Percentiles rank a stretch among this genome's conserved stretches.
These are phyloP conservation scores for Hymenoscyphus salicellus DNA, from an alignment of 2,329 filamentous ascomycete genomes.

Conservation along the genomic window DNA sequence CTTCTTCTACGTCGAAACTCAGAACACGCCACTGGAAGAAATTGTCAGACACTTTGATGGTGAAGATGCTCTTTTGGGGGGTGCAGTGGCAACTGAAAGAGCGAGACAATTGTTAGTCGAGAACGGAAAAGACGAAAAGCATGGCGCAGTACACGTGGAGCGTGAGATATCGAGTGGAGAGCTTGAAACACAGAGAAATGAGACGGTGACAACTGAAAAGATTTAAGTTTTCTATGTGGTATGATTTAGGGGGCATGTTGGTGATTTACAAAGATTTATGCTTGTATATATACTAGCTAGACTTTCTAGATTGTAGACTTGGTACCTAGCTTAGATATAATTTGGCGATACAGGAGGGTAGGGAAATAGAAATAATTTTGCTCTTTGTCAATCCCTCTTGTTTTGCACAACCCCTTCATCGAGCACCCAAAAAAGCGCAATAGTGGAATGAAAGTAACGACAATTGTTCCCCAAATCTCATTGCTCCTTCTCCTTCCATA, in stretches of 20 bases:
- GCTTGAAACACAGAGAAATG: not conserved
- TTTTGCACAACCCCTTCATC: too few species aligned
- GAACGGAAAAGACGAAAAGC: constrained; percentile 10
- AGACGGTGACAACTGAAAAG: not conserved
- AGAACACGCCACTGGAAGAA: constrained; percentile 44
- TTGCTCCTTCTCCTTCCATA: too few species aligned
- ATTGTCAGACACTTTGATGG: constrained; percentile 46
- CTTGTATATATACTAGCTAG: not conserved
- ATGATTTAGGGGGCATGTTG: not conserved
- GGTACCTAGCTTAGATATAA: not conserved
- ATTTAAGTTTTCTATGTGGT: not conserved
- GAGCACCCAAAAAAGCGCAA: too few species aligned
- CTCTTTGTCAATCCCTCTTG: not conserved
- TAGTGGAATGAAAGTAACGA: too few species aligned
- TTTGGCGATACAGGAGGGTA: not conserved
- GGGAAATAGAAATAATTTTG: not conserved
- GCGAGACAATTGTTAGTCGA: constrained; percentile 20
- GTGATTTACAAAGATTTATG: not conserved
- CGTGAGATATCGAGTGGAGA: constrained; percentile 1
- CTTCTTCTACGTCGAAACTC: constrained; percentile 42
- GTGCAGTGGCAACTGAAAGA: constrained; percentile 27
- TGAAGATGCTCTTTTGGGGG: constrained; percentile 38
- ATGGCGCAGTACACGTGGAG: not conserved
- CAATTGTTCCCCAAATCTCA: too few species aligned
- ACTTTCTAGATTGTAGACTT: not conserved